Conservation (phyloP, 371 early-diverging fungal species). For the Mycotypha africana region DNA sequence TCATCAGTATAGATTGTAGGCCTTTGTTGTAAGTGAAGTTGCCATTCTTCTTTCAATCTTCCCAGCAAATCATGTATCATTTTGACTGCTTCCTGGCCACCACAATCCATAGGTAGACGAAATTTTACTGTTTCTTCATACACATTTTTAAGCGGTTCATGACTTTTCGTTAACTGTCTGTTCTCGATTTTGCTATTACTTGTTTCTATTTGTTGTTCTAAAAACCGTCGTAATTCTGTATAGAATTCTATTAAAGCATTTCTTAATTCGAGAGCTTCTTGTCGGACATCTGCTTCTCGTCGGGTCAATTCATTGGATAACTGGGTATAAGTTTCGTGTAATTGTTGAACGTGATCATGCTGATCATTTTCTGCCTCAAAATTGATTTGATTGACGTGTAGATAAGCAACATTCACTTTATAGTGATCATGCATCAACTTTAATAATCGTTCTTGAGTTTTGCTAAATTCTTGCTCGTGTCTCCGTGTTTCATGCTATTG, state of each 20-base stretch:
- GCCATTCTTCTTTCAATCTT: slow-evolving; percentile 36
- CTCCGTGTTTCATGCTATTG: slow-evolving; percentile 36
- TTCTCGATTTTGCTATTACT: slow-evolving; percentile 15
- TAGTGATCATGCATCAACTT: slow-evolving; percentile 32
- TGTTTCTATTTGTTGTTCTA: slow-evolving; percentile 19
- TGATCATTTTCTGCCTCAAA: slow-evolving; percentile 8
- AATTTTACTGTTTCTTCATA: slow-evolving; percentile 16
- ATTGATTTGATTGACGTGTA: slow-evolving; percentile 17
- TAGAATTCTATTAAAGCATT: slow-evolving; percentile 18
- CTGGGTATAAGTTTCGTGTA: slow-evolving; percentile 21
- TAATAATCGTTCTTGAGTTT: slow-evolving; percentile 29
- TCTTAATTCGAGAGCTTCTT: slow-evolving; percentile 25
- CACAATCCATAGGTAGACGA: slow-evolving; percentile 26
- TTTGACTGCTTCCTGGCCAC: slow-evolving; percentile 23
- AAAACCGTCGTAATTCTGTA: slow-evolving; percentile 15
- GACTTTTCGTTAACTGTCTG: neutral
- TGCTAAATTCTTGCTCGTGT: slow-evolving; percentile 36
- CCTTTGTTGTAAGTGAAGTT: slow-evolving; percentile 17
- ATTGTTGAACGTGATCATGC: slow-evolving; percentile 16
- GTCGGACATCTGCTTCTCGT: slow-evolving; percentile 18
- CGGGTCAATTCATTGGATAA: slow-evolving; percentile 18
- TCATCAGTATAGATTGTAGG: slow-evolving; percentile 23
- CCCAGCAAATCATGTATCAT: slow-evolving; percentile 28
- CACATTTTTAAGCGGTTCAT: neutral
- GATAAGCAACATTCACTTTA: slow-evolving; percentile 18